A percentile compares a stretch with the other conserved stretches of the same genome.
These are phyloP conservation scores for Pholiota microspora DNA, from an alignment of 768 basidiomycete species.

Conservation along the genomic window DNA sequence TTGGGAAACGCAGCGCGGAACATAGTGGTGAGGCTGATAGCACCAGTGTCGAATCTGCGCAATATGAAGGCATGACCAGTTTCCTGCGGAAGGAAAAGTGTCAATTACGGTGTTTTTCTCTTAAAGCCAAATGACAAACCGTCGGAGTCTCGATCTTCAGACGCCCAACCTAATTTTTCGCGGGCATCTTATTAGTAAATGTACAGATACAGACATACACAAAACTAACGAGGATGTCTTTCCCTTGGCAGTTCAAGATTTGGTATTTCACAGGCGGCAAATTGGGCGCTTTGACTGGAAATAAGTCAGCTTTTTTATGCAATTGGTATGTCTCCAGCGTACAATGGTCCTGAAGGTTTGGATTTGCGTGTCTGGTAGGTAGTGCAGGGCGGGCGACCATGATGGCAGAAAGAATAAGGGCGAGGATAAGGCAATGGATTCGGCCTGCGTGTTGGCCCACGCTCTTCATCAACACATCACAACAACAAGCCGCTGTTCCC, in stretches of 20 bases:
- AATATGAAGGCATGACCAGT: conserved; percentile 90
- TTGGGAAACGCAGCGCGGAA: conserved; percentile 92
- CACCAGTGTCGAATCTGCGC: conserved; percentile 89
- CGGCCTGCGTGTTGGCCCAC: conserved; percentile 22
- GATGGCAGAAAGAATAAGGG: conserved; percentile 14
- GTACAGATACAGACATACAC: conserved; percentile 5
- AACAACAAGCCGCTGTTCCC: conserved; percentile 30
- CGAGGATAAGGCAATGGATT: conserved; percentile 14
- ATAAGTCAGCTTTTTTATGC: conserved; percentile 12
- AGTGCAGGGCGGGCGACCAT: conserved; percentile 50
- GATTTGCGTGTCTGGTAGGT: conserved; percentile 50
- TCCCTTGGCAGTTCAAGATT: conserved; percentile 83
- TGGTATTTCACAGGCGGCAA: conserved; percentile 87
- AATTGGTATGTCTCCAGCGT: conserved; percentile 17
- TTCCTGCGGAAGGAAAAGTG: conserved; percentile 42
- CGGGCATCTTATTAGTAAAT: conserved; percentile 3
- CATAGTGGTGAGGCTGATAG: conserved; percentile 93
- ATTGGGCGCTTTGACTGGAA: conserved; percentile 32
- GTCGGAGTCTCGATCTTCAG: conserved; percentile 83
- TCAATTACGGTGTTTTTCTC: conserved; percentile 13
- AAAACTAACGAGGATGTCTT: conserved; percentile 74
- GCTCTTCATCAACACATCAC: conserved; percentile 26
- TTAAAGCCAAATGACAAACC: conserved; percentile 43
- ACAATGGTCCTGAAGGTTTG: conserved; percentile 44
- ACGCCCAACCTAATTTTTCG: conserved; percentile 75